These are phyloP conservation scores for Sicyos edulis DNA, from an alignment of 306 rosid genomes.

Conservation along the genomic window DNA sequence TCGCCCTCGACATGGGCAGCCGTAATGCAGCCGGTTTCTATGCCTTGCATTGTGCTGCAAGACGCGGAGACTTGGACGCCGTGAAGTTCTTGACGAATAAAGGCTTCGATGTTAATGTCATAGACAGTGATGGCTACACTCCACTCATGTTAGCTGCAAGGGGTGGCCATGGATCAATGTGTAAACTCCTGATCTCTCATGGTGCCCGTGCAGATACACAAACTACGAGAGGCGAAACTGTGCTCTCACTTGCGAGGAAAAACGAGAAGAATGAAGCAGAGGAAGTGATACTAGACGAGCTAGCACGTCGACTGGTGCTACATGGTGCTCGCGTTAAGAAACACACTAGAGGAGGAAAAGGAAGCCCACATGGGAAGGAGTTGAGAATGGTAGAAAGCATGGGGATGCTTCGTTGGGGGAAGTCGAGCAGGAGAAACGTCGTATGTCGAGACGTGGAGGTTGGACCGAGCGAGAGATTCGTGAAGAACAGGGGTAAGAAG, in stretches of 20 bases:
- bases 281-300: constrained; percentile 55
- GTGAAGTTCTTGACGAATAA: constrained; percentile 57
- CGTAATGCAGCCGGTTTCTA: constrained; percentile 60
- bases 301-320: constrained; percentile 54
- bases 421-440: constrained; percentile 62
- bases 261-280: constrained; percentile 34
- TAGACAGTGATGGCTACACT: constrained; percentile 70
- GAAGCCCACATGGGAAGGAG: constrained; percentile 61
- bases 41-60: constrained; percentile 86
- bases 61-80: constrained; percentile 72
- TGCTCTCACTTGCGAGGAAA: constrained; percentile 59
- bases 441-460: constrained; percentile 51
- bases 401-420: constrained; percentile 76
- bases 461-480: constrained; percentile 54
- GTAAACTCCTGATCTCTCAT: constrained; percentile 52
- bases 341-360: constrained; percentile 77
- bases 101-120: constrained; percentile 74
- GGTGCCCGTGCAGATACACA: constrained; percentile 51
- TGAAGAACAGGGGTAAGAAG: constrained; percentile 45
- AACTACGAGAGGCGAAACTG: constrained; percentile 65
- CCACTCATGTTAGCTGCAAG: constrained; percentile 93
- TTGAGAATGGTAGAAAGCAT: constrained; percentile 43
- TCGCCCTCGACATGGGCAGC: constrained; percentile 72
- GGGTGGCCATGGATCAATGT: constrained; percentile 64
- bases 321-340: constrained; percentile 52